Evolutionary conservation across 2,329 filamentous ascomycete species (phyloP), one percentile per base, ranked within the genome.

Genomic region (Cyanodermella asteris): DNA sequence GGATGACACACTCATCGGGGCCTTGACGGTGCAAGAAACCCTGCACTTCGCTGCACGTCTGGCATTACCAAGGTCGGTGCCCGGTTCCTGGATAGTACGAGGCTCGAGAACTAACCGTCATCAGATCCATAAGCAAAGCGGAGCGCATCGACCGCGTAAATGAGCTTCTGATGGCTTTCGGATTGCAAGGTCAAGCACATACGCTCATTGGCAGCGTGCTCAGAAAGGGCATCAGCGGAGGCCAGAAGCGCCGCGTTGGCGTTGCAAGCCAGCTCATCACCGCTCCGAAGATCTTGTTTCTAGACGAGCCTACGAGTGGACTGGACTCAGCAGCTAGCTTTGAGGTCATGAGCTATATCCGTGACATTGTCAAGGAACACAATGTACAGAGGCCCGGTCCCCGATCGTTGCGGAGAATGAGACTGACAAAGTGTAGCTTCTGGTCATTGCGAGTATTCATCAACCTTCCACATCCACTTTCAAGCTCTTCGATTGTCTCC

Each of bases 281-380:
- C 2, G 69, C 62, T 29, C 78, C 80, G 0, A 76, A 72, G 45
- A 68, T 90, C 6, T 46, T 91, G 13, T 87, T 91, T 40, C 50
- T 90, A 16, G 76, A 87, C 40, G 77, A 87, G 46, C 77, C 77
- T 1, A 91, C 78, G 0, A 80, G 72, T 34, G 80, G 80, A 6
- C 54, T 90, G 7, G 80, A 91, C 44, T 82, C 75, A 6, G 69
- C 68, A 0, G 71, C 72, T 0, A 76, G 72, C 29, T 70, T 56
- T 34, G 75, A 90, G 44, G 74, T 90, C 13, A 67, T 84, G 28
- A 70, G 57, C 3, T 81, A 75, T 42, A 60, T 84, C 24, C 67
- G 61, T 39, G 52, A 57, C 7, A 58, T 81, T 16, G 75, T 69
- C 1, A 61, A 58, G 40, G 58, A 59, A 31, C 65, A 77, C 41